A percentile compares a stretch with the other conserved stretches of the same genome.
Conservation (phyloP, 441 rosid species). For the Erysimum pusillum region DNA sequence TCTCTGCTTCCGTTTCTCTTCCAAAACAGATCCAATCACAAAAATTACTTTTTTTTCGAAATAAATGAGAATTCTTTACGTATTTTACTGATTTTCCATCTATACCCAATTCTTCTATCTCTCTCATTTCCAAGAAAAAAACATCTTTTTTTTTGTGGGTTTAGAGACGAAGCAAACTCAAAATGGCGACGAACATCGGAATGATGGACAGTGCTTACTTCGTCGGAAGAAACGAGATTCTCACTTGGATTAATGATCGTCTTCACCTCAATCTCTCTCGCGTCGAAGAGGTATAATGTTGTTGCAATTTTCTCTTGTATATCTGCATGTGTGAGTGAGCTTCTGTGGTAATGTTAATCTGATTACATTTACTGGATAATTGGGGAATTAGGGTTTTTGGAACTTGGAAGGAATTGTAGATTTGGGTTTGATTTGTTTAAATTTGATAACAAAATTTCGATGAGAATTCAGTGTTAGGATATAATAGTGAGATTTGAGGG, state of each 20-base stretch:
- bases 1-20: slow-evolving; percentile 42
- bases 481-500: neutral
- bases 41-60: no score
- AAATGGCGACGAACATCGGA: slow-evolving; percentile 90
- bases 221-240: slow-evolving; percentile 93
- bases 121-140: slow-evolving; percentile 1
- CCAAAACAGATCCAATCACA: slow-evolving; percentile 37
- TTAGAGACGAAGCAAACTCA: slow-evolving; percentile 7
- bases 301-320: neutral
- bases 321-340: slow-evolving; percentile 22
- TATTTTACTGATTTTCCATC: slow-evolving; percentile 12
- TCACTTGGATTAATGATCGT: slow-evolving; percentile 89
- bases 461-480: neutral
- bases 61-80: neutral
- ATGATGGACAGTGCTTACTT: slow-evolving; percentile 99
- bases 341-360: slow-evolving; percentile 19
- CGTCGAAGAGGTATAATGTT: slow-evolving; percentile 75
- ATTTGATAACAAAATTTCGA: neutral
- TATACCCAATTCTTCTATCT: slow-evolving; percentile 19
- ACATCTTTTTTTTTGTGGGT: neutral
- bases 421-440: slow-evolving; percentile 17
- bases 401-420: neutral
- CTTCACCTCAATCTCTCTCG: slow-evolving; percentile 93
- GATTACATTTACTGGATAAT: neutral
- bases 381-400: neutral